Evolutionary conservation across 345 rosid species (phyloP).

Genomic region (Rhodamnia argentea): DNA sequence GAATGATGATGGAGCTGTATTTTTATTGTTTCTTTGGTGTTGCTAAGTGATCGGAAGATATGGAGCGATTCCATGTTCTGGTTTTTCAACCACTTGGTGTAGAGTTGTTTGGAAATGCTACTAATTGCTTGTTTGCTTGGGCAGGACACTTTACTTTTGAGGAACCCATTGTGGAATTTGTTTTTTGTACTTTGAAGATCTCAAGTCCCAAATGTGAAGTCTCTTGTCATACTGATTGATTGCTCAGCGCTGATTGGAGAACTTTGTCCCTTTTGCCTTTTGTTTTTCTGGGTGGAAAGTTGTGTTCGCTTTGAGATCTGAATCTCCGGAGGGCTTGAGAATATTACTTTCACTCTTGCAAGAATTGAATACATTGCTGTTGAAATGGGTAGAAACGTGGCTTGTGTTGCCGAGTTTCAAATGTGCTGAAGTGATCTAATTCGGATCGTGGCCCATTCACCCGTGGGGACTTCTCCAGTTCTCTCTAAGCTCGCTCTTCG

Average conservation of each 20-base stretch:
- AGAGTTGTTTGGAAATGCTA: not conserved
- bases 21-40: not conserved
- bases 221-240: not conserved
- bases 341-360: not conserved
- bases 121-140: not conserved
- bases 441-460: too few species aligned
- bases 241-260: too few species aligned
- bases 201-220: conserved; percentile 26
- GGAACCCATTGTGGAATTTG: conserved; percentile 44
- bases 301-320: too few species aligned
- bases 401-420: not conserved
- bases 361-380: not conserved
- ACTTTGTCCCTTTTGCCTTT: too few species aligned
- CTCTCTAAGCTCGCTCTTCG: too few species aligned
- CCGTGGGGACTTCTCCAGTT: too few species aligned
- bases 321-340: too few species aligned
- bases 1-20: not conserved
- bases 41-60: not conserved
- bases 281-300: too few species aligned
- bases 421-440: not conserved
- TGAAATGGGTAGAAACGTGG: not conserved
- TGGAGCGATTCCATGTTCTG: not conserved
- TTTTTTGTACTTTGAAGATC: conserved; percentile 26
- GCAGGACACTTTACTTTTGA: conserved; percentile 70
- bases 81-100: not conserved